Percentiles rank a stretch among this genome's conserved stretches.
These are phyloP conservation scores for Claviceps paspali DNA, from an alignment of 2,329 filamentous ascomycete species.

Conservation along the genomic window DNA sequence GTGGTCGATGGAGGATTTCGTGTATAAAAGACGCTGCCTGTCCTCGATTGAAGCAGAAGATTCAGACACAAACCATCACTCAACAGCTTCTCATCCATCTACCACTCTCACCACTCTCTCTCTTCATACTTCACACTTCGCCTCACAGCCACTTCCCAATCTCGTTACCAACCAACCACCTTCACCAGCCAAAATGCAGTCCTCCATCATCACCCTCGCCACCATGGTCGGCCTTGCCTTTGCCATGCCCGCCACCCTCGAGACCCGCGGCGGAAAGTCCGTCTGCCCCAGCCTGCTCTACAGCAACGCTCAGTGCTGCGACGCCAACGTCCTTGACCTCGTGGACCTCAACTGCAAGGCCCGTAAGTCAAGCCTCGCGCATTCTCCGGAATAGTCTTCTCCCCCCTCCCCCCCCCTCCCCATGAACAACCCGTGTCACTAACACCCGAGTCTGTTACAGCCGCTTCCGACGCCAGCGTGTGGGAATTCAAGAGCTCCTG, in stretches of 20 bases:
- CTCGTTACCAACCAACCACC: not conserved
- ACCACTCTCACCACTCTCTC: not conserved
- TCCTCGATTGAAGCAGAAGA: no score
- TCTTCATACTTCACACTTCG: no score
- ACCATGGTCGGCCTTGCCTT: slow-evolving; percentile 2
- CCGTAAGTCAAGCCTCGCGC: no score
- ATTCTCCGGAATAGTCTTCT: no score
- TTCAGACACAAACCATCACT: no score
- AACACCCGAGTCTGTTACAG: not conserved
- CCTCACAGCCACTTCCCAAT: no score
- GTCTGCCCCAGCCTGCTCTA: slow-evolving; percentile 4
- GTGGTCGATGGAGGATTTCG: no score
- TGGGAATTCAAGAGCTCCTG: slow-evolving; percentile 4
- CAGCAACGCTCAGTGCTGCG: slow-evolving; percentile 6
- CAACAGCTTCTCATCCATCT: not conserved
- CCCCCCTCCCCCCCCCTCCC: no score
- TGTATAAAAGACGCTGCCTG: not conserved
- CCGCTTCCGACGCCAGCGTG: not conserved
- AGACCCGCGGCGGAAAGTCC: not conserved
- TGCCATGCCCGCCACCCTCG: slow-evolving; percentile 2
- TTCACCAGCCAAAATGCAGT: slow-evolving; percentile 2
- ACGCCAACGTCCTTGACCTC: slow-evolving; percentile 2
- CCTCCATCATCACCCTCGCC: slow-evolving; percentile 1
- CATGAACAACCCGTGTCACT: no score
- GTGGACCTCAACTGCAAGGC: slow-evolving; percentile 3